Base-by-base conservation (phyloP, 1,139 yeast species). In the Yamadazyma triangularis region DNA sequence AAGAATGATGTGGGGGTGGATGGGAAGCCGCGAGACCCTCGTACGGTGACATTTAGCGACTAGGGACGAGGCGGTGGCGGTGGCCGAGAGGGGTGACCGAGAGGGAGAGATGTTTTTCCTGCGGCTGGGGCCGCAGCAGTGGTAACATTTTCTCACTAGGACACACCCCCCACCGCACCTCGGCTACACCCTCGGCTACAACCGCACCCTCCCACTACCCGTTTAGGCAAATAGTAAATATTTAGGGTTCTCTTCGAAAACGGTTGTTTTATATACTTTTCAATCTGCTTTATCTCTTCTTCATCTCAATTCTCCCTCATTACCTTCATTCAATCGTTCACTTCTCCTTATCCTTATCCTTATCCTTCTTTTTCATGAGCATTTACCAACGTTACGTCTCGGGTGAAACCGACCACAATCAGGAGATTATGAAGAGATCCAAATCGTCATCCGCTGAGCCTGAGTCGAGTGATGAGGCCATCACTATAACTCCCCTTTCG, bases 1-100 rank as follows among this genome's bases (percentile, higher is more conserved):
- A 52, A 60, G 13, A 73, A 83, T 50, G 71, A 69, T 10, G 75
- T 84, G 24, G 84, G 70, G 23, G 40, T 44, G 4, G 48, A 56
- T 35, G 73, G 73, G 6, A 35, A 62, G 14, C 73, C 73, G 0
- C 39, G 47, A 13, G 73, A 66, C 38, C 68, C 70, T 2, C 58
- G 53, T 33, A 50, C 65, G 5, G 71, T 64, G 3, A 61, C 69
- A 1, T 60, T 64, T 31, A 26, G n/a, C n/a, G n/a, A n/a, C n/a
- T n/a, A n/a, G n/a, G n/a, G n/a, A n/a, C n/a, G n/a, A n/a, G n/a
- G n/a, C n/a, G n/a, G 20, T 18, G 20, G 20, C 8, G 20, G 9
- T 6, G 20, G 20, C 6, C 20, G 20, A 18, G 20, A 9, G 20
- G 20, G 6, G 20, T 6, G 20, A 18, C 20, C 8, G 9, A 9